Conservation (phyloP, 352 stramenopile species). For the Pythium insidiosum region DNA sequence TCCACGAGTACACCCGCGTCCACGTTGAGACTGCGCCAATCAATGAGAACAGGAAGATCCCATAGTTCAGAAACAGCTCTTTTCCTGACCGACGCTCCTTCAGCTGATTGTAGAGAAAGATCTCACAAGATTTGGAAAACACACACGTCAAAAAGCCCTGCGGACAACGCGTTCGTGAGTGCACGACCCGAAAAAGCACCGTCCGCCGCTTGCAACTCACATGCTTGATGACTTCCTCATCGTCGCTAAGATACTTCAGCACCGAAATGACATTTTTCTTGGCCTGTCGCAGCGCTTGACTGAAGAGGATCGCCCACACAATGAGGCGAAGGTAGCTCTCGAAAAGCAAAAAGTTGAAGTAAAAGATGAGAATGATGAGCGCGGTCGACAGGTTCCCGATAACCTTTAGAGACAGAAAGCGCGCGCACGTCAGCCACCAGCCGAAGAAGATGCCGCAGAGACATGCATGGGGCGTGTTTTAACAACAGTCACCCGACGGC, state of each 20-base stretch:
- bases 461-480: no score
- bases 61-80: slow-evolving; percentile 84
- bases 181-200: background rate
- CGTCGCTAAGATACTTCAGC: slow-evolving; percentile 79
- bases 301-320: slow-evolving; percentile 83
- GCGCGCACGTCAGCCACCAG: no score
- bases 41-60: slow-evolving; percentile 80
- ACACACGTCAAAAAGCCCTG: slow-evolving; percentile 75
- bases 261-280: slow-evolving; percentile 82
- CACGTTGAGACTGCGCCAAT: slow-evolving; percentile 81
- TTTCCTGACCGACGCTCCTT: slow-evolving; percentile 58
- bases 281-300: slow-evolving; percentile 73
- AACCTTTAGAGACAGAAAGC: slow-evolving; percentile 23
- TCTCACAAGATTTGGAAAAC: slow-evolving; percentile 69
- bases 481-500: no score
- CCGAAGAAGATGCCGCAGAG: no score
- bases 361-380: slow-evolving; percentile 79
- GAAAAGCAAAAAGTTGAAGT: slow-evolving; percentile 88
- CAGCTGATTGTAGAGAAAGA: slow-evolving; percentile 68
- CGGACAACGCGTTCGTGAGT: background rate
- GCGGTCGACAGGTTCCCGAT: slow-evolving; percentile 85
- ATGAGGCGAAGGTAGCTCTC: slow-evolving; percentile 86
- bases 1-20: slow-evolving; percentile 78
- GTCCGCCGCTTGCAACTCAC: slow-evolving; percentile 20
- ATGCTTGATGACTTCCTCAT: slow-evolving; percentile 60